Evolutionary conservation across 768 basidiomycete species (phyloP).

Genomic region (Gloeopeniophorella convolvens): DNA sequence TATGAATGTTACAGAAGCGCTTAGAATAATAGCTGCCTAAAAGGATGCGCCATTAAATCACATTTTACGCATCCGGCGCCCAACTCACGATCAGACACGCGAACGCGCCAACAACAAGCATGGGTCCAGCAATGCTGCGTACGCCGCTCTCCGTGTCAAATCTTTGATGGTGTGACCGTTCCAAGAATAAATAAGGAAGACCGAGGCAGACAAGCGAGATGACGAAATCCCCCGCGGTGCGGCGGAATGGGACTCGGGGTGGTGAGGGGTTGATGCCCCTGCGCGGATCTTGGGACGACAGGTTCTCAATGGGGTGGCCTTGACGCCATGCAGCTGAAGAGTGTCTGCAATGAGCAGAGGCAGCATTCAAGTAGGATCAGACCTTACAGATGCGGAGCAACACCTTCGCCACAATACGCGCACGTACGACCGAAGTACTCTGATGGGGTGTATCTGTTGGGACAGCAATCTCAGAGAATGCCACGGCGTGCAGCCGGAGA

Average conservation of each 20-base stretch:
- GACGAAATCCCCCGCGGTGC: conserved; percentile 50
- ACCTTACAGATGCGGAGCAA: conserved; percentile 18
- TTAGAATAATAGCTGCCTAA: conserved; percentile 75
- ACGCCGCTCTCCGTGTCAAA: conserved; percentile 57
- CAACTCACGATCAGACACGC: conserved; percentile 28
- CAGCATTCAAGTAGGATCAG: background rate
- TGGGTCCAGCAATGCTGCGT: conserved; percentile 39
- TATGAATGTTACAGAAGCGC: conserved; percentile 77
- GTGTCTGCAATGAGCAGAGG: background rate
- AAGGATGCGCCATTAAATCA: conserved; percentile 9
- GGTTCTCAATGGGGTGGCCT: conserved; percentile 4
- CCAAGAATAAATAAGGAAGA: conserved; percentile 70
- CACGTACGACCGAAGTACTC: conserved; percentile 12
- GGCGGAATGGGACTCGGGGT: conserved; percentile 35
- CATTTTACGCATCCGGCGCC: background rate
- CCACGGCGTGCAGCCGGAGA: background rate
- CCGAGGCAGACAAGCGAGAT: conserved; percentile 65
- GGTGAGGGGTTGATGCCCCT: background rate
- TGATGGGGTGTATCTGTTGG: conserved; percentile 2
- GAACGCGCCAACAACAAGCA: conserved; percentile 60
- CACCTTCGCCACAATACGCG: conserved; percentile 20
- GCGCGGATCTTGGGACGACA: conserved; percentile 16
- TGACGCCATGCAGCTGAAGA: conserved; percentile 18
- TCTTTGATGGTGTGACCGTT: conserved; percentile 41
- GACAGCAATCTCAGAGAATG: background rate